These are phyloP conservation scores for Globisporangium takayamanum DNA, from an alignment of 352 stramenopile species.

Conservation along the genomic window DNA sequence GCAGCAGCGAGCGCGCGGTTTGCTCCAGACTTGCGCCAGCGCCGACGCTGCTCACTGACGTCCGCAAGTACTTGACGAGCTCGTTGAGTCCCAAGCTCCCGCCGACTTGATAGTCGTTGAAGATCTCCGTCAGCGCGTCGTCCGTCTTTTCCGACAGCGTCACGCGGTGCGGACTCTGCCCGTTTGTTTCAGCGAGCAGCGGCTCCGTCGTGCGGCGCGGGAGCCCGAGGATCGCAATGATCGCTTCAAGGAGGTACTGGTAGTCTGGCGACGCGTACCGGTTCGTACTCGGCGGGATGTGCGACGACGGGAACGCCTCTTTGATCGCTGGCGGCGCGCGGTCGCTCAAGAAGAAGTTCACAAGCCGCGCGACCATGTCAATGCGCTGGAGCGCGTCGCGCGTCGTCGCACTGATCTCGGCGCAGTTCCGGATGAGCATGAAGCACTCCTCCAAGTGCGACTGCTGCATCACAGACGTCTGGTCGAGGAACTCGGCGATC, in stretches of 20 bases:
- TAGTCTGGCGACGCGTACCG: constrained; percentile 80
- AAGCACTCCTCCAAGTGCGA: constrained; percentile 86
- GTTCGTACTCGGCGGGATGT: constrained; percentile 27
- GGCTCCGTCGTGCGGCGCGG: constrained; percentile 55
- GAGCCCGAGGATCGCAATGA: constrained; percentile 80
- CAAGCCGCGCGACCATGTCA: constrained; percentile 74
- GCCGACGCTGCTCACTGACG: constrained; percentile 53
- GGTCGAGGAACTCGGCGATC: constrained; percentile 58
- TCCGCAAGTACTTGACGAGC: constrained; percentile 60
- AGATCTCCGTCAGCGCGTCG: constrained; percentile 65
- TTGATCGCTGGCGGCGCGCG: constrained; percentile 54
- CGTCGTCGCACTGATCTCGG: constrained; percentile 45
- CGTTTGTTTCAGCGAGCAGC: constrained; percentile 55
- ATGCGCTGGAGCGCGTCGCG: constrained; percentile 42
- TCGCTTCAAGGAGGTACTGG: constrained; percentile 84
- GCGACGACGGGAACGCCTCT: constrained; percentile 63
- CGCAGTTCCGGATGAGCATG: constrained; percentile 75
- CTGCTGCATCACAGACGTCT: constrained; percentile 71
- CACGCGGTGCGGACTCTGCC: constrained; percentile 64
- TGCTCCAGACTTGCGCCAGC: constrained; percentile 47
- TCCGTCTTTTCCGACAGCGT: constrained; percentile 69
- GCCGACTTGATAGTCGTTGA: constrained; percentile 53
- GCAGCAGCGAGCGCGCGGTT: constrained; percentile 55
- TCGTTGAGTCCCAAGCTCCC: constrained; percentile 47
- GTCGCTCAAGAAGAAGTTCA: constrained; percentile 81